Conservation (phyloP, 371 early-diverging fungal genomes). For the Mortierella sp. region DNA sequence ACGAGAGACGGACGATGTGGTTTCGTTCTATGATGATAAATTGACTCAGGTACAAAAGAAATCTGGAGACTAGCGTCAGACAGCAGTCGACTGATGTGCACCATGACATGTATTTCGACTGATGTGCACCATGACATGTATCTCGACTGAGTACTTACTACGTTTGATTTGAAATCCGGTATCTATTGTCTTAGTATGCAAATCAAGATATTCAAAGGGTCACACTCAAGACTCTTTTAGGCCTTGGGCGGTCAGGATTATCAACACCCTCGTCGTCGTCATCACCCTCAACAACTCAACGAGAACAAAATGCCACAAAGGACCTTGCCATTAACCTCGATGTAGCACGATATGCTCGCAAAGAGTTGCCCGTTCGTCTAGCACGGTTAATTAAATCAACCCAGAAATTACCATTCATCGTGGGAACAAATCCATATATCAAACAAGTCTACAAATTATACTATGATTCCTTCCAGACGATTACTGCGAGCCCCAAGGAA, state of each 20-base stretch:
- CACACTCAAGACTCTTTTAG: constrained; percentile 83
- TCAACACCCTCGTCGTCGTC: background rate
- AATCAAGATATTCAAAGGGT: constrained; percentile 79
- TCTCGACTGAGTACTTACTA: background rate
- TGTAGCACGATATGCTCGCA: constrained; percentile 76
- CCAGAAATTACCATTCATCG: constrained; percentile 90
- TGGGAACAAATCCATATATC: constrained; percentile 92
- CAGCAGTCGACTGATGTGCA: background rate
- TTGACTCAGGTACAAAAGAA: constrained; percentile 47
- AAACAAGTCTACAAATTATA: constrained; percentile 84
- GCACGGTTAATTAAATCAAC: constrained; percentile 86
- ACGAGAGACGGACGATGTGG: constrained; percentile 54
- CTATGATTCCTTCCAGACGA: constrained; percentile 81
- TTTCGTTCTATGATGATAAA: constrained; percentile 63
- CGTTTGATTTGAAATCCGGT: background rate
- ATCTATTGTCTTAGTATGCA: constrained; percentile 60
- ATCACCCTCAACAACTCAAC: constrained; percentile 11
- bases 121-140: background rate
- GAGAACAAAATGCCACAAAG: background rate
- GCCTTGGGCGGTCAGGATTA: constrained; percentile 70
- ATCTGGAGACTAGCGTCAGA: background rate
- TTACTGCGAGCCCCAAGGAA: constrained; percentile 67
- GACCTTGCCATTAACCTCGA: constrained; percentile 58
- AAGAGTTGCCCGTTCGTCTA: constrained; percentile 86
- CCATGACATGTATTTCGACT: background rate